Evolutionary conservation across 1,139 yeast species (phyloP), one percentile per base, ranked within the genome.

Genomic region (Blastobotrys capitulatus): DNA sequence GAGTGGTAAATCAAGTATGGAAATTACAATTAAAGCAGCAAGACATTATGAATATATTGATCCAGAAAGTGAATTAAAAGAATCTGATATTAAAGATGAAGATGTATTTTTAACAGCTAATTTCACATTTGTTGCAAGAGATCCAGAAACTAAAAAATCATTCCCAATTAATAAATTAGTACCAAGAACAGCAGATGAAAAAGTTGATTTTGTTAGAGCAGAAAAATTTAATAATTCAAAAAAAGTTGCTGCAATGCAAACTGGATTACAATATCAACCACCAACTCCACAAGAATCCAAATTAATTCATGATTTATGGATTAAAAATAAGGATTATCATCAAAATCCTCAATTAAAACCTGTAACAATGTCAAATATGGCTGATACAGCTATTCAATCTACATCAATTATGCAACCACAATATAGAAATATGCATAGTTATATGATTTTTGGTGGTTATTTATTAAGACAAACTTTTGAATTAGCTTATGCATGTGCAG

Each of bases 1-100:
- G 89, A 88, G 96, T 0, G 97, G 97, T 49, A 74, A 86, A 53
- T 86, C 95, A 1, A 87, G 96, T 1, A 90, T 90, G 97, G 97
- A 90, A 69, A 89, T 90, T 62, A 79, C 90, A 46, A 94, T 90
- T 58, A 84, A 82, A 63, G 97, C 96, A 1, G 85, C 86, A 55
- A 83, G 94, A 1, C 82, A 82, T 54, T 81, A 79, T 48, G 78
- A 75, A 35, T 72, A 73, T 42, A 74, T 78, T 38, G 59, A 54
- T 25, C 51, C 58, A 9, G 56, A 57, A 13, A 54, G 55, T 19
- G 56, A 56, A n/a, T 51, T 64, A 57, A 58, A 69, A 54, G 71
- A 73, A 55, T 60, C 65, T 49, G 70, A 72, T 59, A 65, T 73
- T 45, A 67, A 67, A 9, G 76, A 76, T 44, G 74, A 71, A 49